Percentiles rank a stretch among this genome's conserved stretches.
Evolutionary conservation across 345 rosid species (phyloP).

Genomic region (Viola odorata): DNA sequence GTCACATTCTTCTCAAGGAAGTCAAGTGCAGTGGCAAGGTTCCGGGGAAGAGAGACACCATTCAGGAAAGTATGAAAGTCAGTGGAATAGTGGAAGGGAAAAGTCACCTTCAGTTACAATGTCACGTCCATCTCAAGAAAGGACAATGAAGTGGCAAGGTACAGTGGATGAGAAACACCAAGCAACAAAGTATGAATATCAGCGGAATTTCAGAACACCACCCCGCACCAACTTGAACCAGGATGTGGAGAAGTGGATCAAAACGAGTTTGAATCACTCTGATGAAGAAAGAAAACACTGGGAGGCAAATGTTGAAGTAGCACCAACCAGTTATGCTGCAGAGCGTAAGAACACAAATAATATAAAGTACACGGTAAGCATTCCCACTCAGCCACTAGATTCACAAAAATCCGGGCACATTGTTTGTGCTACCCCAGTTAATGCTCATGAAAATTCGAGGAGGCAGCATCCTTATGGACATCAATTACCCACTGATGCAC

Average conservation of each 20-base stretch:
- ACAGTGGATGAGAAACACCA: not conserved
- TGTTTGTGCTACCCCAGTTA: constrained; percentile 28
- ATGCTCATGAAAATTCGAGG: constrained; percentile 19
- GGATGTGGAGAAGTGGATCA: constrained; percentile 20
- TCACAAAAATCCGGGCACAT: constrained; percentile 33
- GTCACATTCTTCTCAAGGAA: constrained; percentile 27
- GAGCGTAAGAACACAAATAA: constrained; percentile 19
- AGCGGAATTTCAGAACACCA: constrained; percentile 15
- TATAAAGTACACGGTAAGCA: constrained; percentile 24
- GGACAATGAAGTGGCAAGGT: constrained; percentile 18
- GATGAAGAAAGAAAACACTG: constrained; percentile 15
- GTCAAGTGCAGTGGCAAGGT: constrained; percentile 31
- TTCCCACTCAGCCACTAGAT: constrained; percentile 21
- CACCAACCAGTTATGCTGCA: constrained; percentile 12
- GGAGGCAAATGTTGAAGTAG: constrained; percentile 14
- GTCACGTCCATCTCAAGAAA: constrained; percentile 26
- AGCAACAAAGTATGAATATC: constrained; percentile 11
- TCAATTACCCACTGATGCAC: constrained; percentile 20
- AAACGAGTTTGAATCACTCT: constrained; percentile 18
- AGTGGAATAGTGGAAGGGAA: constrained; percentile 30
- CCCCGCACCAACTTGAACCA: constrained; percentile 17
- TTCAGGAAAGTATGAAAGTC: constrained; percentile 12
- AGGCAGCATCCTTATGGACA: constrained; percentile 22
- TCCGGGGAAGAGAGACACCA: constrained; percentile 21
- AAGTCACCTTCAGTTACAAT: constrained; percentile 36